phyloP scores from a whole-genome alignment of 768 basidiomycete species.

The Lentinus brumalis region DNA sequence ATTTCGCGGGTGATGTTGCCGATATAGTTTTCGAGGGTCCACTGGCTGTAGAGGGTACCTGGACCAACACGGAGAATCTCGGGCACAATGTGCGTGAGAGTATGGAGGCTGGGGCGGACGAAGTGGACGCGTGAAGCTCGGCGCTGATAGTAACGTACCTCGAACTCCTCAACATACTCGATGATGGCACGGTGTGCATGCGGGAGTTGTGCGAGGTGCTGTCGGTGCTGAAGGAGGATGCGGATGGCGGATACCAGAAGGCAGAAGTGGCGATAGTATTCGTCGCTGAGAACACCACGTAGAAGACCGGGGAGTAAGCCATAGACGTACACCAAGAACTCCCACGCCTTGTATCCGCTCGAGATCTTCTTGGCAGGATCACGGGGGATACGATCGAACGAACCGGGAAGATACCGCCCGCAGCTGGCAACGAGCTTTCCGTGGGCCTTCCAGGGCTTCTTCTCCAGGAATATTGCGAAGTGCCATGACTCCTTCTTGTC shows the following conservation, averaged over 20 bases:
- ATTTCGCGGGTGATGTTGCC: slow-evolving; percentile 30
- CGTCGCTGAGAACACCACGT: slow-evolving; percentile 21
- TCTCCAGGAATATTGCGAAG: no score
- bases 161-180: slow-evolving; percentile 36
- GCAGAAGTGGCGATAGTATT: slow-evolving; percentile 33
- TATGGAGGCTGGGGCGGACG: slow-evolving; percentile 34
- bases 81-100: slow-evolving; percentile 29
- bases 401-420: no score
- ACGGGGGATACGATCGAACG: no score
- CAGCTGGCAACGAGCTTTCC: no score
- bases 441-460: no score
- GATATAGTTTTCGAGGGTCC: slow-evolving; percentile 28
- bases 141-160: slow-evolving; percentile 37
- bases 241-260: slow-evolving; percentile 27
- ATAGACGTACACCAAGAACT: no score
- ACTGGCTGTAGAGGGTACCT: slow-evolving; percentile 16
- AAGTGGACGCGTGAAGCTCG: slow-evolving; percentile 34
- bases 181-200: slow-evolving; percentile 28
- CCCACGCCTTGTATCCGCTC: no score
- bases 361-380: no score
- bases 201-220: slow-evolving; percentile 15
- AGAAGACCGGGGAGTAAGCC: slow-evolving; percentile 32
- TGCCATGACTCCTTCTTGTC: no score
- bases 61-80: slow-evolving; percentile 29
- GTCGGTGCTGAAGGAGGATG: slow-evolving; percentile 21